phyloP scores from a whole-genome alignment of 805 yeast genomes.

The Metschnikowia amazonensis region DNA sequence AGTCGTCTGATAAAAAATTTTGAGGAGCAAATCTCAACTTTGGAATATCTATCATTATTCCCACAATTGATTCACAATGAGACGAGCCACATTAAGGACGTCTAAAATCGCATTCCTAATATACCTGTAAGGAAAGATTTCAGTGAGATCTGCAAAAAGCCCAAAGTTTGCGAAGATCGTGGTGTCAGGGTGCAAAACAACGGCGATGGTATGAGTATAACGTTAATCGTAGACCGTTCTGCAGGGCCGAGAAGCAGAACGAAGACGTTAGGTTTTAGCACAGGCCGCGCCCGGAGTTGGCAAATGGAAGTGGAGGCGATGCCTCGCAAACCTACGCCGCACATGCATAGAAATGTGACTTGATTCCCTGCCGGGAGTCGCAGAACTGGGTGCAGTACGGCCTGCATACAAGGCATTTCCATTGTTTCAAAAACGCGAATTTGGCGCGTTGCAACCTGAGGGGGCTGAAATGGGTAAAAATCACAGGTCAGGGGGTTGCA shows the following conservation, averaged over 20 bases:
- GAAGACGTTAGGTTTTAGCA: background rate
- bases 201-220: background rate
- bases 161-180: background rate
- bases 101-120: background rate
- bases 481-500: background rate
- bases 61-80: background rate
- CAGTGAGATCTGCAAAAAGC: background rate
- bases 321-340: background rate
- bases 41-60: background rate
- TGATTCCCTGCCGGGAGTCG: background rate
- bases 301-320: background rate
- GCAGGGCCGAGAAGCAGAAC: background rate
- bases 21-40: background rate
- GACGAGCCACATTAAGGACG: background rate
- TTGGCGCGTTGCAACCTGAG: constrained; percentile 1
- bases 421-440: constrained; percentile 3
- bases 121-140: background rate
- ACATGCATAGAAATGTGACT: constrained; percentile 3
- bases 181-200: background rate
- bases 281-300: background rate
- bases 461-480: background rate
- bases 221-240: background rate
- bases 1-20: background rate
- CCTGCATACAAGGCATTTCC: background rate
- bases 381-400: background rate